These are phyloP conservation scores for Pneumocystis murina DNA, from an alignment of 1,139 yeast genomes.

Conservation along the genomic window DNA sequence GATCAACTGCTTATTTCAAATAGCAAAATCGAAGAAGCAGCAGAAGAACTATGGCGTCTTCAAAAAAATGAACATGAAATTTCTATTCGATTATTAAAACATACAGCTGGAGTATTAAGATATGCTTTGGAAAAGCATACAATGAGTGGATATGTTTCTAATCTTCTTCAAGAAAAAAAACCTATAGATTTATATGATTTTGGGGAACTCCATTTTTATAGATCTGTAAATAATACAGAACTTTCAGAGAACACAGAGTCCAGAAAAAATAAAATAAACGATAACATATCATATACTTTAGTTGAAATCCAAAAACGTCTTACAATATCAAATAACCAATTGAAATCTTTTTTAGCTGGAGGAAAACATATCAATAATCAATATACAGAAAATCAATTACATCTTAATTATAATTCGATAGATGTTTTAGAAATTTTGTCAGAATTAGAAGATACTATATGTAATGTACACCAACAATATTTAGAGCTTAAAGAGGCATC, in stretches of 20 bases:
- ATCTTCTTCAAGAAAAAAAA: constrained; percentile 1
- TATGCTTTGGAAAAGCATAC: background rate
- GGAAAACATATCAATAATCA: background rate
- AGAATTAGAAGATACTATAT: background rate
- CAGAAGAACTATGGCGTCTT: constrained; percentile 10
- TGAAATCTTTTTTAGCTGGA: background rate
- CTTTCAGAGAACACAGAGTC: background rate
- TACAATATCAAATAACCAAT: background rate
- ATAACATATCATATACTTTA: background rate
- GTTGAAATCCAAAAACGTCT: background rate
- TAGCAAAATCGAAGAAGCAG: constrained; percentile 10
- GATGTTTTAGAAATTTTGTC: background rate
- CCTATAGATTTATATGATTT: background rate
- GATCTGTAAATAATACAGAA: background rate
- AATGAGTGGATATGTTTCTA: constrained; percentile 1
- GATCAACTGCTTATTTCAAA: constrained; percentile 7
- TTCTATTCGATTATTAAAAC: constrained; percentile 8
- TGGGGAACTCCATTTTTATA: constrained; percentile 7
- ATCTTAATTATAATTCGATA: background rate
- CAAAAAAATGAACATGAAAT: constrained; percentile 7
- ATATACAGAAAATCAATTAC: background rate
- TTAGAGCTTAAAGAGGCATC: background rate
- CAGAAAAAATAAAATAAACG: background rate
- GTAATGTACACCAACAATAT: background rate
- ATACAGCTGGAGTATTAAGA: constrained; percentile 9